Percentiles rank a stretch among this genome's conserved stretches.
These are phyloP conservation scores for Poa annua DNA, from an alignment of 176 grass and related monocot genomes.

Conservation along the genomic window DNA sequence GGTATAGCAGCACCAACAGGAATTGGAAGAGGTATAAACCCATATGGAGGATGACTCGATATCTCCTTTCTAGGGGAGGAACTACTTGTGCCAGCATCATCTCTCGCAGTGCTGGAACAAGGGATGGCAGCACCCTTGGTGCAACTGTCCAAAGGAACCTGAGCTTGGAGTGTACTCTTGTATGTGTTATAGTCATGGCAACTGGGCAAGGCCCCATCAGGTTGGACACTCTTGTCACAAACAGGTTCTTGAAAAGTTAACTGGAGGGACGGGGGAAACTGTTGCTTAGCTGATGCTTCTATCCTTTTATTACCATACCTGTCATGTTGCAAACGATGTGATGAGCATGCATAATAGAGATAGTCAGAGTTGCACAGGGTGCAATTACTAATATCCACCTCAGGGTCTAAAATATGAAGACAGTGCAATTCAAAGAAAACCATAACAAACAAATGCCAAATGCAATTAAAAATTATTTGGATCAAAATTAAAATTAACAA, in stretches of 20 bases:
- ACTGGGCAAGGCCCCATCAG: slow-evolving; percentile 35
- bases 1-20: slow-evolving; percentile 64
- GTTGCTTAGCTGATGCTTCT: slow-evolving; percentile 49
- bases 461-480: slow-evolving; percentile 20
- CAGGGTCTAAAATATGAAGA: slow-evolving; percentile 23
- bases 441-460: neutral
- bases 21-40: slow-evolving; percentile 76
- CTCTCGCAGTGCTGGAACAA: slow-evolving; percentile 53
- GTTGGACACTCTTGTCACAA: slow-evolving; percentile 45
- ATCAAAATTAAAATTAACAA: slow-evolving; percentile 23
- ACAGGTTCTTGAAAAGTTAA: slow-evolving; percentile 43
- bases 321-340: slow-evolving; percentile 36
- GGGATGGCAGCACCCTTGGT: slow-evolving; percentile 38
- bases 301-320: slow-evolving; percentile 84
- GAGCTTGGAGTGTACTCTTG: slow-evolving; percentile 42
- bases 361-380: slow-evolving; percentile 25
- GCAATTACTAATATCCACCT: slow-evolving; percentile 9
- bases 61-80: slow-evolving; percentile 52
- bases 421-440: slow-evolving; percentile 27
- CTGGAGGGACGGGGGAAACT: slow-evolving; percentile 44
- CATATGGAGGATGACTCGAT: slow-evolving; percentile 54
- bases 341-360: slow-evolving; percentile 32
- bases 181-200: slow-evolving; percentile 39
- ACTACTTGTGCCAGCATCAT: slow-evolving; percentile 53
- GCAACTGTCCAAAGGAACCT: slow-evolving; percentile 48